A percentile compares a stretch with the other conserved stretches of the same genome.
These are phyloP conservation scores for Blepharisma japonicum DNA, from an alignment of 73 alveolate species.

Conservation along the genomic window DNA sequence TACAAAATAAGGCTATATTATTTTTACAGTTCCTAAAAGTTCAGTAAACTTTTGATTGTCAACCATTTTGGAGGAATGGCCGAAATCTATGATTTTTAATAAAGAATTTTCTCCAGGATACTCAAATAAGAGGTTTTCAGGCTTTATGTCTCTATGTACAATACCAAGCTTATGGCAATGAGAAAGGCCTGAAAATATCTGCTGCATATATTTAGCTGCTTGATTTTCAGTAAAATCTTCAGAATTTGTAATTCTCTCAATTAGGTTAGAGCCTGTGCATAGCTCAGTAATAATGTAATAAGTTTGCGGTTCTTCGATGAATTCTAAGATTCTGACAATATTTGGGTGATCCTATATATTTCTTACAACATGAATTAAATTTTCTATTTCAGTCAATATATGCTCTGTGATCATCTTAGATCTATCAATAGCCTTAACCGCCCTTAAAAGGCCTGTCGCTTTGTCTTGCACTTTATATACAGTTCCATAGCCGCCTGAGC, in stretches of 20 bases:
- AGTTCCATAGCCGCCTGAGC: conserved; percentile 57
- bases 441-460: conserved; percentile 43
- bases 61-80: conserved; percentile 41
- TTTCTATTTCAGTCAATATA: conserved; percentile 20
- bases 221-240: conserved; percentile 56
- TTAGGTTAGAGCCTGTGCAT: conserved; percentile 62
- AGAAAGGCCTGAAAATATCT: conserved; percentile 55
- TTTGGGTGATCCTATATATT: conserved; percentile 66
- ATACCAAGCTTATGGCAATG: conserved; percentile 71
- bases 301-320: conserved; percentile 60
- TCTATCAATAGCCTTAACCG: conserved; percentile 54
- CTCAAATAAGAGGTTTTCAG: conserved; percentile 68
- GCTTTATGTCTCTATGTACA: conserved; percentile 82
- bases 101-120: conserved; percentile 35
- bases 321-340: conserved; percentile 73
- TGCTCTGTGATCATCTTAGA: conserved; percentile 21
- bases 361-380: background rate
- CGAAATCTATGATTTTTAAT: conserved; percentile 77
- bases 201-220: conserved; percentile 62
- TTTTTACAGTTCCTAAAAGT: conserved; percentile 67
- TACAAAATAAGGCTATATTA: conserved; percentile 45
- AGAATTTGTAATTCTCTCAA: conserved; percentile 44
- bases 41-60: background rate
- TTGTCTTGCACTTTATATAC: conserved; percentile 44
- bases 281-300: conserved; percentile 67